A percentile compares a stretch with the other conserved stretches of the same genome.
phyloP scores from a whole-genome alignment of 2,329 filamentous ascomycete species.

The Fusarium begoniae region DNA sequence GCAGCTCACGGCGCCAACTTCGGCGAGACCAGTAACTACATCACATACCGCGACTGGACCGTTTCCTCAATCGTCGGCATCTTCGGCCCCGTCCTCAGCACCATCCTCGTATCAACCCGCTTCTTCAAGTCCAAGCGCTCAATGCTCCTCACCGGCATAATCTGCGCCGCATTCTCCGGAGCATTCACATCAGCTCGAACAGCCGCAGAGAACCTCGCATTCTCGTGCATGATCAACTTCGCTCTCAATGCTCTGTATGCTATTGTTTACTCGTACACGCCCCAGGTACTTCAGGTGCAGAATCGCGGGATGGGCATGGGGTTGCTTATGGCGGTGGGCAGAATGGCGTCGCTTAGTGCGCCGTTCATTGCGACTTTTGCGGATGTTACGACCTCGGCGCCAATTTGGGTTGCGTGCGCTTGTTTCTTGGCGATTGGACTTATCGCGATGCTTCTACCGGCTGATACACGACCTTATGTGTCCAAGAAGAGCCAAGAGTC shows the following conservation, averaged over 20 bases:
- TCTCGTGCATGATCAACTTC: not conserved
- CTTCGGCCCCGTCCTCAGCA: not conserved
- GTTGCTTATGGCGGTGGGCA: not conserved
- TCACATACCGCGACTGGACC: not conserved
- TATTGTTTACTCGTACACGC: not conserved
- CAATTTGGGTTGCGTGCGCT: not conserved
- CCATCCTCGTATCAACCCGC: not conserved
- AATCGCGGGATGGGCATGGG: not conserved
- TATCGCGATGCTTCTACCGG: not conserved
- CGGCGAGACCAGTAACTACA: not conserved
- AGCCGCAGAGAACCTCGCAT: not conserved
- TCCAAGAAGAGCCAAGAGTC: not conserved
- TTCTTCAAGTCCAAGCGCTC: not conserved
- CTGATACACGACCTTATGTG: not conserved
- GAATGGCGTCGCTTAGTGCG: not conserved
- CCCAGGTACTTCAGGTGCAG: not conserved
- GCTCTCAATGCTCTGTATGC: not conserved
- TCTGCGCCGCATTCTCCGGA: not conserved
- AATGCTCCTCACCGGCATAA: not conserved
- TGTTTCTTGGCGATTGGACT: not conserved
- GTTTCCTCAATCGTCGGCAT: not conserved
- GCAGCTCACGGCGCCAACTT: not conserved
- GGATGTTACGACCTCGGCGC: not conserved
- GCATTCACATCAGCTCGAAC: not conserved
- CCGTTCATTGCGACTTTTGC: not conserved